phyloP scores from a whole-genome alignment of 139 green algal species.

The Picocystis salinarum region DNA sequence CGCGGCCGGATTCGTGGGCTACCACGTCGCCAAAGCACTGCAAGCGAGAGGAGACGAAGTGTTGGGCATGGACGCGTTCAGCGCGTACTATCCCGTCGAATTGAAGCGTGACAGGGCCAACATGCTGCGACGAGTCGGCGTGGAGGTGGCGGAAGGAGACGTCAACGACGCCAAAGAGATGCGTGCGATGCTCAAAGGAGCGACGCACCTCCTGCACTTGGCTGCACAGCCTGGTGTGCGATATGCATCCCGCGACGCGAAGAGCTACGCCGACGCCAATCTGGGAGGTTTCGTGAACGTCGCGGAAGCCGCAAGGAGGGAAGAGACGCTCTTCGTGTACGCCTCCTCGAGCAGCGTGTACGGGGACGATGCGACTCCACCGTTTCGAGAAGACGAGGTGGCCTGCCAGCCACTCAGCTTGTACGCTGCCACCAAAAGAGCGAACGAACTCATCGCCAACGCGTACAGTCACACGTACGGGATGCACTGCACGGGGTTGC shows the following conservation, averaged over 20 bases:
- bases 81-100: not conserved
- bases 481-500: not conserved
- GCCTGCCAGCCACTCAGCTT: not conserved
- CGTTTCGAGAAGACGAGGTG: not conserved
- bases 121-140: too few species aligned
- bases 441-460: slow-evolving; percentile 4
- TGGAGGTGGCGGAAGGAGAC: too few species aligned
- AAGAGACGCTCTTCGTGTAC: not conserved
- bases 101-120: not conserved
- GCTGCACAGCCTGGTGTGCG: not conserved
- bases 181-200: too few species aligned
- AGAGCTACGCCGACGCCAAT: not conserved
- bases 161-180: too few species aligned
- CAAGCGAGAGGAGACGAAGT: slow-evolving; percentile 8
- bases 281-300: not conserved
- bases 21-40: slow-evolving; percentile 25
- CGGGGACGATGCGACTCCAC: too few species aligned
- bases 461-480: not conserved
- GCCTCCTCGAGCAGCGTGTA: not conserved
- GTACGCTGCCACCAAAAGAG: slow-evolving; percentile 3
- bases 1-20: slow-evolving; percentile 54
- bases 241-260: not conserved
- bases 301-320: not conserved
- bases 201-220: not conserved
- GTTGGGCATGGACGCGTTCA: slow-evolving; percentile 2